Evolutionary conservation across 805 yeast species (phyloP).

Genomic region (Yarrowia osloensis): DNA sequence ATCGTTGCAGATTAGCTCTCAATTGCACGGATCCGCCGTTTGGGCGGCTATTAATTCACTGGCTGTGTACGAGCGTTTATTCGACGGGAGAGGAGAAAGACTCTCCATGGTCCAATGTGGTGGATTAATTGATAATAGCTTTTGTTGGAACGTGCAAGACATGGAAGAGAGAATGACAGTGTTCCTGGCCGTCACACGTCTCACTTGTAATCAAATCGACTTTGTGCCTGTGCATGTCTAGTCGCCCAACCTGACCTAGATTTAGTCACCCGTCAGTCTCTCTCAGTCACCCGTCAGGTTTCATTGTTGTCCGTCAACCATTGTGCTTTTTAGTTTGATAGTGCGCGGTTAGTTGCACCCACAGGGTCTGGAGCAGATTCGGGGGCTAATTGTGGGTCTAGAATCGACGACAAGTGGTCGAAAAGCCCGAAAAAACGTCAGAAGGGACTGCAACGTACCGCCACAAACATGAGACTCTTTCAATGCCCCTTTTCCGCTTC

Average conservation of each 20-base stretch:
- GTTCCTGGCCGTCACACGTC: too few species aligned
- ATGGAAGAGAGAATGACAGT: too few species aligned
- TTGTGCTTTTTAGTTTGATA: background rate
- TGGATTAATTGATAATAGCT: background rate
- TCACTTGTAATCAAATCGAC: too few species aligned
- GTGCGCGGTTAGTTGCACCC: constrained; percentile 1
- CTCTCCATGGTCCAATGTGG: background rate
- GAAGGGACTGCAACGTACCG: background rate
- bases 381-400: background rate
- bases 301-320: background rate
- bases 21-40: background rate
- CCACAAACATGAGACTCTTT: background rate
- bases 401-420: background rate
- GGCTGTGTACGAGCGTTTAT: too few species aligned
- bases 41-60: background rate
- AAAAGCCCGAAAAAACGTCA: background rate
- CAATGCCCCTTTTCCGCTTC: too few species aligned
- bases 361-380: background rate
- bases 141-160: background rate
- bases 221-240: too few species aligned
- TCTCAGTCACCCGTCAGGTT: background rate
- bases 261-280: constrained; percentile 5
- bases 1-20: background rate
- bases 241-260: background rate
- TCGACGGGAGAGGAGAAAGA: background rate